Conservation (phyloP, 805 yeast species). For the Yamadazyma nakazawae region DNA sequence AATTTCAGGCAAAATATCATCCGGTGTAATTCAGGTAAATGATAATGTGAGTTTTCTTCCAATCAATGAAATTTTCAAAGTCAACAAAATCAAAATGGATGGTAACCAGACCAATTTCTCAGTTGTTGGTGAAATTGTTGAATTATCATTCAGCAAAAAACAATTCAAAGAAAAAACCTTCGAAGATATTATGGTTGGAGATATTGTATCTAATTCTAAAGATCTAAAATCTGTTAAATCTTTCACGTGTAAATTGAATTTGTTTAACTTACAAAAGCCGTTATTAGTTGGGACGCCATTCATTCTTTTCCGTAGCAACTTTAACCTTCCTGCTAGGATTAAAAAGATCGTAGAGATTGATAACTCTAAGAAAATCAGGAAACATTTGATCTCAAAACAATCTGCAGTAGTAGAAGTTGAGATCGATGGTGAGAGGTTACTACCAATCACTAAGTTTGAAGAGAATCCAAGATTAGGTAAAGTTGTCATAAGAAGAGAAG, state of each 20-base stretch:
- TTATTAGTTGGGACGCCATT: conserved; percentile 76
- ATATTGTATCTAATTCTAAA: conserved; percentile 35
- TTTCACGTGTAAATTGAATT: conserved; percentile 26
- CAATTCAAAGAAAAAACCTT: conserved; percentile 46
- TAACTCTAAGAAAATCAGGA: conserved; percentile 24
- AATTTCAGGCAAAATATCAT: conserved; percentile 61
- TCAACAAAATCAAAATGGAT: conserved; percentile 36
- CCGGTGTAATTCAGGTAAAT: conserved; percentile 70
- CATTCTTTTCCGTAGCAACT: conserved; percentile 72
- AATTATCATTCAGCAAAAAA: conserved; percentile 45
- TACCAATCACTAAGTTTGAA: conserved; percentile 51
- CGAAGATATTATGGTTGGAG: conserved; percentile 64
- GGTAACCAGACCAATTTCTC: conserved; percentile 47
- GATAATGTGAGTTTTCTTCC: conserved; percentile 62
- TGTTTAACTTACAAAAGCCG: conserved; percentile 57
- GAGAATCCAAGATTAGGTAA: conserved; percentile 57
- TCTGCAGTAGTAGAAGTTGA: conserved; percentile 57
- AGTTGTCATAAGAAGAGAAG: conserved; percentile 67
- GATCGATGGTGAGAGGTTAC: conserved; percentile 41
- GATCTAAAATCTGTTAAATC: conserved; percentile 24
- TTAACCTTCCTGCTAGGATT: conserved; percentile 67
- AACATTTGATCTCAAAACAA: conserved; percentile 59
- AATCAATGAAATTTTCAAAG: conserved; percentile 39
- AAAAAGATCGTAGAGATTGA: conserved; percentile 37
- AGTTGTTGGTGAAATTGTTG: conserved; percentile 59